Percentiles rank a stretch among this genome's conserved stretches.
phyloP scores from a whole-genome alignment of 176 grass and related monocot species.

The Stipa capillata region DNA sequence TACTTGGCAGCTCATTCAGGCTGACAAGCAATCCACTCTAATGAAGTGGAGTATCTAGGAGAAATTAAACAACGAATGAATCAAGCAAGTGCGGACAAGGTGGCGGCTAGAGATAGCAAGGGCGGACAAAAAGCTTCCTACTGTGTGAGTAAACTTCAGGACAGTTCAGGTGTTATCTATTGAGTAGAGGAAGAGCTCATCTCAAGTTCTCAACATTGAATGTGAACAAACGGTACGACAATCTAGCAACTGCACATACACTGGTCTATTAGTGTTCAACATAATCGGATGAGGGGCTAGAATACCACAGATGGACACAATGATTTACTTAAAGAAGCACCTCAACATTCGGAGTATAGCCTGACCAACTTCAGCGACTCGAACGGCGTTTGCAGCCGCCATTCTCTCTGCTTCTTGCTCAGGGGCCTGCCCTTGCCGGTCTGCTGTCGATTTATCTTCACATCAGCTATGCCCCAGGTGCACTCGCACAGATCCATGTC shows the following conservation, averaged over 20 bases:
- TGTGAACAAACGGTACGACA: background rate
- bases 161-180: background rate
- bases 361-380: conserved; percentile 60
- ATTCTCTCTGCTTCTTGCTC: conserved; percentile 93
- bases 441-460: conserved; percentile 82
- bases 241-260: background rate
- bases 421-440: conserved; percentile 79
- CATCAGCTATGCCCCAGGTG: conserved; percentile 82
- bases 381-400: conserved; percentile 60
- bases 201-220: background rate
- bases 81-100: no score
- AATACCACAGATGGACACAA: background rate
- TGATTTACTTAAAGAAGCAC: background rate
- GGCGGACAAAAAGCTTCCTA: background rate
- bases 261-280: background rate
- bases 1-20: background rate
- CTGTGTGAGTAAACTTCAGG: background rate
- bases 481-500: conserved; percentile 67
- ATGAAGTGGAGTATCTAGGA: no score
- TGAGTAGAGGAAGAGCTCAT: background rate
- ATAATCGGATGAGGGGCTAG: background rate
- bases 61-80: no score
- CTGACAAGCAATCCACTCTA: background rate
- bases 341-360: conserved; percentile 78
- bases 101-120: no score